phyloP scores from a whole-genome alignment of 2,329 filamentous ascomycete species.

The Exophiala phaeomuriformis region DNA sequence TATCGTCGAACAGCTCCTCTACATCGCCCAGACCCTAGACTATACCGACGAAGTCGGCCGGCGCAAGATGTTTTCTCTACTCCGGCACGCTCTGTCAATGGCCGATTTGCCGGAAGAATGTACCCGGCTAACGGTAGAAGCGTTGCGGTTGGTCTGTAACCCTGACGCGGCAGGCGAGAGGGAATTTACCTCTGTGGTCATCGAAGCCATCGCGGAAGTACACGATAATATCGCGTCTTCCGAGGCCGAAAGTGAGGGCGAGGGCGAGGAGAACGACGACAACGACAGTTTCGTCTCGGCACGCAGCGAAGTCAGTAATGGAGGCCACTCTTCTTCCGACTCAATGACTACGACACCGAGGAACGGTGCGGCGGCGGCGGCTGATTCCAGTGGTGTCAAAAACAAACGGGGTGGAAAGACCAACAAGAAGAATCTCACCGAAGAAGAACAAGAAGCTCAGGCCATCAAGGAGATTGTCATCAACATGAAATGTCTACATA shows the following conservation, averaged over 20 bases:
- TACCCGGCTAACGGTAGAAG: constrained; percentile 78
- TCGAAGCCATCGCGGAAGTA: constrained; percentile 92
- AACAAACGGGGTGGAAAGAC: neutral
- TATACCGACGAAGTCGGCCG: constrained; percentile 97
- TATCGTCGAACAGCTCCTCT: constrained; percentile 86
- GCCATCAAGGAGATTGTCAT: constrained; percentile 87
- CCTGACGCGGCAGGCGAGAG: constrained; percentile 43
- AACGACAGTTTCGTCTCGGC: constrained; percentile 87
- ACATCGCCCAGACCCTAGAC: constrained; percentile 85
- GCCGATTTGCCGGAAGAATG: constrained; percentile 86
- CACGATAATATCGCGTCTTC: constrained; percentile 74
- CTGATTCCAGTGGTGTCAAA: constrained; percentile 21
- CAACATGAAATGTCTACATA: constrained; percentile 97
- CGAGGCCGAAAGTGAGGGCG: constrained; percentile 12
- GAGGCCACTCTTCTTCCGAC: constrained; percentile 47
- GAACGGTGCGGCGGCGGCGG: constrained; percentile 24
- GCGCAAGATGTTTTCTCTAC: constrained; percentile 87
- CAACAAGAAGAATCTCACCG: constrained; percentile 12
- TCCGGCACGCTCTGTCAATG: constrained; percentile 77
- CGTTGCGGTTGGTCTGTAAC: constrained; percentile 75
- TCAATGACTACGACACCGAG: constrained; percentile 23
- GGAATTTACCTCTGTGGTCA: constrained; percentile 50
- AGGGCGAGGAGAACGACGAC: constrained; percentile 51
- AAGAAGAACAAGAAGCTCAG: constrained; percentile 52
- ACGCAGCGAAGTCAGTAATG: constrained; percentile 64